Conservation (phyloP, 495 filamentous ascomycete genomes). For the Echria macrotheca region DNA sequence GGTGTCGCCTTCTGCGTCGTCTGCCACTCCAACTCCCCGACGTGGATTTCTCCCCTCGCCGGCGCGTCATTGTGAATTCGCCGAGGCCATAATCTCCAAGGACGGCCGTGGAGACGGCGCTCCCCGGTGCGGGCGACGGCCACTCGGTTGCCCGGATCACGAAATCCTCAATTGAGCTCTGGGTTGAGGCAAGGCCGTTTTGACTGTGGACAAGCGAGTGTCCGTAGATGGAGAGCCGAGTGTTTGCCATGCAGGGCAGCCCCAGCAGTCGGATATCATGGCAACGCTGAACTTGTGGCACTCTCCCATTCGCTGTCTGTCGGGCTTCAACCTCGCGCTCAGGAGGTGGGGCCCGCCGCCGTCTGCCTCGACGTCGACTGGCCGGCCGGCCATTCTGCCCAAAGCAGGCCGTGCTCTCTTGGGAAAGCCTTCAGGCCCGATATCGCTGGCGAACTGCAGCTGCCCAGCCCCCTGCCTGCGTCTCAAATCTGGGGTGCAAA, state of each 20-base stretch:
- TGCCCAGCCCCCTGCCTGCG: not conserved
- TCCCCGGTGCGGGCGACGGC: no score
- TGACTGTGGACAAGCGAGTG: conserved; percentile 15
- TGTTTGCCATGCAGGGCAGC: conserved; percentile 22
- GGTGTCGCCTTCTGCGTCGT: not conserved
- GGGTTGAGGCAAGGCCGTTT: conserved; percentile 13
- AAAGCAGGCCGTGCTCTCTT: conserved; percentile 5
- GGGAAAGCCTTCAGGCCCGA: conserved; percentile 12
- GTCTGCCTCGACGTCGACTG: conserved; percentile 1
- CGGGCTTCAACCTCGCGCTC: conserved; percentile 16
- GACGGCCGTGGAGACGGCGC: no score
- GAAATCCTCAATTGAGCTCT: conserved; percentile 15
- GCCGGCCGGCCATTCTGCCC: conserved; percentile 11
- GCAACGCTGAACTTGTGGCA: conserved; percentile 31
- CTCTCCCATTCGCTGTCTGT: conserved; percentile 25
- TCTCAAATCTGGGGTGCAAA: conserved; percentile 21
- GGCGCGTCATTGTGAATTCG: no score
- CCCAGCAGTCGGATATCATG: no score
- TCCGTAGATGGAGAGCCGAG: conserved; percentile 14
- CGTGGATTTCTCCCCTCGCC: no score
- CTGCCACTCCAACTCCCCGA: not conserved
- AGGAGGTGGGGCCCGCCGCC: not conserved
- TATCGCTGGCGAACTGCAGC: conserved; percentile 20
- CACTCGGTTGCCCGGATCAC: no score
- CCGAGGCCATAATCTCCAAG: no score